Percentiles rank a stretch among this genome's conserved stretches.
These are phyloP conservation scores for Colletotrichum falcatum DNA, from an alignment of 2,329 filamentous ascomycete species.

Conservation along the genomic window DNA sequence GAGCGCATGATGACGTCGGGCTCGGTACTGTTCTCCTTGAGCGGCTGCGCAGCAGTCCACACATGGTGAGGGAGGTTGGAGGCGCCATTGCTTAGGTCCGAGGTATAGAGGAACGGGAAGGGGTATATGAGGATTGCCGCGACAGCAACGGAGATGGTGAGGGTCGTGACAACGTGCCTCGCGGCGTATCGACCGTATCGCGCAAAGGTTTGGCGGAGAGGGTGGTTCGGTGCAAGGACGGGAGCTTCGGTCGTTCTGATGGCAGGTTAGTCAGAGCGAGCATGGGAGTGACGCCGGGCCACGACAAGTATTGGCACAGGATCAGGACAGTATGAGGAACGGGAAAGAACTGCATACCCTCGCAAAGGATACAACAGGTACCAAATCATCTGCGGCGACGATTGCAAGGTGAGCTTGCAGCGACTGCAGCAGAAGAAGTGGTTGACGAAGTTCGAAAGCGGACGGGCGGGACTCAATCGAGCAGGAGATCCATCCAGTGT, in stretches of 20 bases:
- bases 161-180: constrained; percentile 78
- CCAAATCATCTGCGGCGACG: constrained; percentile 71
- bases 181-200: constrained; percentile 78
- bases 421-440: constrained; percentile 31
- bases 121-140: constrained; percentile 79
- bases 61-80: constrained; percentile 82
- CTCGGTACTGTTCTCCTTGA: constrained; percentile 62
- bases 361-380: constrained; percentile 81
- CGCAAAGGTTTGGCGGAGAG: constrained; percentile 72
- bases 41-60: constrained; percentile 80
- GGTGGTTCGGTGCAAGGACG: constrained; percentile 71
- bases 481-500: constrained; percentile 30
- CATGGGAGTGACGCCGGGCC: constrained; percentile 14
- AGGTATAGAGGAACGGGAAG: constrained; percentile 79
- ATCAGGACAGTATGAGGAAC: neutral
- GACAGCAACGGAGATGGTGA: constrained; percentile 79
- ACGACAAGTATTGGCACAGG: neutral
- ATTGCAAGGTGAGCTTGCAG: constrained; percentile 40
- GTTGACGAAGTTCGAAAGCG: constrained; percentile 19
- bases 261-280: constrained; percentile 31
- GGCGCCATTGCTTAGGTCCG: constrained; percentile 76
- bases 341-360: constrained; percentile 65
- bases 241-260: constrained; percentile 80
- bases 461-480: constrained; percentile 27
- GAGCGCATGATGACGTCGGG: constrained; percentile 86